Conservation (phyloP, 106 monocot genomes). For the Chionographis japonica region DNA sequence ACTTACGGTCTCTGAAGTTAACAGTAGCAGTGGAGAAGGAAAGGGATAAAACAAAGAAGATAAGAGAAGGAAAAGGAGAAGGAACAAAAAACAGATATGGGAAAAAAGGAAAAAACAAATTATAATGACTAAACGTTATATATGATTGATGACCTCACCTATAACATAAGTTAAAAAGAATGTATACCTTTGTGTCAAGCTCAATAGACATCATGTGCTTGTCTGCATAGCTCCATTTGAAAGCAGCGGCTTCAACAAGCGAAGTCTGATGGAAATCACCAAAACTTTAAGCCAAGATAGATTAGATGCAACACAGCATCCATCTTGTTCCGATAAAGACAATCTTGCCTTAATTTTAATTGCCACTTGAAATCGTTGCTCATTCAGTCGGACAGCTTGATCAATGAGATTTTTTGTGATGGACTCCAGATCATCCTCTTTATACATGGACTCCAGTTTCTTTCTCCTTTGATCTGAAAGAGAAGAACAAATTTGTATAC, state of each 20-base stretch:
- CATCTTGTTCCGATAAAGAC: background rate
- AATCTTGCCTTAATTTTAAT: constrained; percentile 62
- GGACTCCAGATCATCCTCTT: constrained; percentile 64
- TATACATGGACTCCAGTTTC: constrained; percentile 57
- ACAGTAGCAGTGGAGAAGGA: too few species aligned
- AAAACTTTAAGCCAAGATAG: constrained; percentile 4
- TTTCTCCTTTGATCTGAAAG: constrained; percentile 61
- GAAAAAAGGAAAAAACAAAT: too few species aligned
- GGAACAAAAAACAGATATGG: too few species aligned
- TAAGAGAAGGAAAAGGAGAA: too few species aligned
- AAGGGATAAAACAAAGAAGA: too few species aligned
- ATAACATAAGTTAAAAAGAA: constrained; percentile 1
- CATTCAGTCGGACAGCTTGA: constrained; percentile 50
- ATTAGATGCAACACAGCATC: too few species aligned
- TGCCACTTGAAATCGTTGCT: constrained; percentile 52
- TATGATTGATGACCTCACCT: too few species aligned
- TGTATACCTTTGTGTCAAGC: constrained; percentile 64
- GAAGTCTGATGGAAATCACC: constrained; percentile 35
- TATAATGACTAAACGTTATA: too few species aligned
- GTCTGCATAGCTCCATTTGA: constrained; percentile 57
- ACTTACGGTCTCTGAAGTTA: too few species aligned
- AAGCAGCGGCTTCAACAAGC: constrained; percentile 59
- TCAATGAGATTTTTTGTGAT: constrained; percentile 62
- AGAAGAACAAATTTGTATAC: constrained; percentile 11
- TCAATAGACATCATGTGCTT: constrained; percentile 73